phyloP scores from a whole-genome alignment of 352 stramenopile species.

The Globisporangium solare region DNA sequence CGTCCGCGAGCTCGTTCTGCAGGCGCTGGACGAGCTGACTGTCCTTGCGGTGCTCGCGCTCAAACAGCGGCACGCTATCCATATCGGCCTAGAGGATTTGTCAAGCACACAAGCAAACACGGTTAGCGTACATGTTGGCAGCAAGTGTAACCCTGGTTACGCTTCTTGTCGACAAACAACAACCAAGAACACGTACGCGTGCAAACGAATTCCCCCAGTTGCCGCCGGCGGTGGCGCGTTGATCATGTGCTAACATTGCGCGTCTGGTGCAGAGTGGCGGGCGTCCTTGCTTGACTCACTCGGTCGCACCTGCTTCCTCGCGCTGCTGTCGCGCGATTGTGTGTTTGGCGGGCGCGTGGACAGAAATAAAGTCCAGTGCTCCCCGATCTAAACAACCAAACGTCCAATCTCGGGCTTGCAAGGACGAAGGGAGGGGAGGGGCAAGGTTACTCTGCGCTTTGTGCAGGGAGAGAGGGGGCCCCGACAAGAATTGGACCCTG shows the following conservation, averaged over 20 bases:
- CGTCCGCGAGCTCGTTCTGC: slow-evolving; percentile 80
- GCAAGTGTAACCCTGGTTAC: no score
- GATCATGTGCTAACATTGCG: slow-evolving; percentile 20
- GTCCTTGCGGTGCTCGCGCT: slow-evolving; percentile 84
- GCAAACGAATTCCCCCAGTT: slow-evolving; percentile 54
- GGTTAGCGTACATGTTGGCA: no score
- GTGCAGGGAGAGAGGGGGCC: no score
- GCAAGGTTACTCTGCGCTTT: no score
- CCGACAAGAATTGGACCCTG: slow-evolving; percentile 1
- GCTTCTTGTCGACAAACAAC: neutral
- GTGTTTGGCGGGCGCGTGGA: neutral
- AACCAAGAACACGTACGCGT: slow-evolving; percentile 17
- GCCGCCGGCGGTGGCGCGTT: slow-evolving; percentile 25
- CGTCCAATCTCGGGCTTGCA: neutral
- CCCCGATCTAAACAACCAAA: slow-evolving; percentile 6
- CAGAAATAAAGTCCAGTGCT: slow-evolving; percentile 16
- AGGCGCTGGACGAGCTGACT: slow-evolving; percentile 78
- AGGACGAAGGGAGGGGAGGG: no score
- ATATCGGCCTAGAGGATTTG: slow-evolving; percentile 46
- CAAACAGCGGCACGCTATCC: slow-evolving; percentile 81
- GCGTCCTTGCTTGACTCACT: no score
- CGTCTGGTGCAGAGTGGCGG: neutral
- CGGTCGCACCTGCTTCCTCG: no score
- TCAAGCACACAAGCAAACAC: slow-evolving; percentile 1
- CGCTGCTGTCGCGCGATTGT: slow-evolving; percentile 8